A percentile compares a stretch with the other conserved stretches of the same genome.
Evolutionary conservation across 805 yeast species (phyloP).

Genomic region (Candida cerambycidarum): DNA sequence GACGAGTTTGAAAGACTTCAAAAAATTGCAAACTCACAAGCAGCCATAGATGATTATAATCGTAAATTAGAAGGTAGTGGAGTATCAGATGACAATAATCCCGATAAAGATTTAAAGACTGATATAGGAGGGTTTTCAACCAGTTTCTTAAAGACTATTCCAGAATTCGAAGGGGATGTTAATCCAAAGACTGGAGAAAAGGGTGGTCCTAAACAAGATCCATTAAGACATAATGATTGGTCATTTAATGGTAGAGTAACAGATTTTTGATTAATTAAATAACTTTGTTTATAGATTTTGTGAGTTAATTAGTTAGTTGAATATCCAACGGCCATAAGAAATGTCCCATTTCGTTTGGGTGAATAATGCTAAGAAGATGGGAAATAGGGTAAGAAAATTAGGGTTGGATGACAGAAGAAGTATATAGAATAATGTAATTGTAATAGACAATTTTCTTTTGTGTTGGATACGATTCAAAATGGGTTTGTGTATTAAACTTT

Average conservation of each 20-base stretch:
- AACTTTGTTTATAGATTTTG: too few relatives aligned
- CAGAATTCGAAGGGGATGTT: slow-evolving; percentile 92
- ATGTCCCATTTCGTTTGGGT: not conserved
- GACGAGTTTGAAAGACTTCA: slow-evolving; percentile 90
- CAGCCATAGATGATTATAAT: slow-evolving; percentile 75
- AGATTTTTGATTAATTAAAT: slow-evolving; percentile 72
- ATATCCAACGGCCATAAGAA: not conserved
- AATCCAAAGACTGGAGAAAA: slow-evolving; percentile 94
- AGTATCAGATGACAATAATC: slow-evolving; percentile 20
- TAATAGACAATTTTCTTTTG: not conserved
- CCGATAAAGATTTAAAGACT: slow-evolving; percentile 35
- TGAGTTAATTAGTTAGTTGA: too few relatives aligned
- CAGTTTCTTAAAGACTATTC: slow-evolving; percentile 71
- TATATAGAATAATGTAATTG: not conserved
- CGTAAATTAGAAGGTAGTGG: slow-evolving; percentile 38
- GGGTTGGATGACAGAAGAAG: not conserved
- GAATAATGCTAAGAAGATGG: too few relatives aligned
- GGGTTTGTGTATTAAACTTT: too few relatives aligned
- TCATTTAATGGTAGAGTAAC: slow-evolving; percentile 96
- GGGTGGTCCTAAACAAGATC: slow-evolving; percentile 98
- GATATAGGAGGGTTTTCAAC: slow-evolving; percentile 70
- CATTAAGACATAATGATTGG: slow-evolving; percentile 79
- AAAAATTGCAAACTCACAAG: slow-evolving; percentile 74
- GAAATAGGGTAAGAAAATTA: not conserved
- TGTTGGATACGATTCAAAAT: too few relatives aligned